phyloP scores from a whole-genome alignment of 1,284 basidiomycete species.

The Heterobasidion parviporum region DNA sequence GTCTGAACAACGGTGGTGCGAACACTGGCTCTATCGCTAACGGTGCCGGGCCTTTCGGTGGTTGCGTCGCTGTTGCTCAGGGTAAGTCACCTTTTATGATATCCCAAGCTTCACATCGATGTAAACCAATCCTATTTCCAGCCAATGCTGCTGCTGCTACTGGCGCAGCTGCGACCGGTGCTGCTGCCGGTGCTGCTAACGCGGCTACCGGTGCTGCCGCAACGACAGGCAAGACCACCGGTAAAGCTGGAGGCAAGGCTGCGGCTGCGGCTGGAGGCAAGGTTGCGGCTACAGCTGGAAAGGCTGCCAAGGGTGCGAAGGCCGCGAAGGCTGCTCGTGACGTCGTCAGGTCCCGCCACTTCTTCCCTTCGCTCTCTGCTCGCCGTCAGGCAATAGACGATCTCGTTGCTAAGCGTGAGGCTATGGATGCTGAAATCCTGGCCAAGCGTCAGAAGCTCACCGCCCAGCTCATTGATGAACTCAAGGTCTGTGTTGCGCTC shows the following conservation, averaged over 20 bases:
- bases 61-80: neutral
- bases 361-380: neutral
- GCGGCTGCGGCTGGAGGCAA: neutral
- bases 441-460: neutral
- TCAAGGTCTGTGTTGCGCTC: neutral
- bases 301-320: neutral
- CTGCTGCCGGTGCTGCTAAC: neutral
- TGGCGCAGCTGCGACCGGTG: neutral
- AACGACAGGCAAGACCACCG: neutral
- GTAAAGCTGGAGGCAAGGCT: neutral
- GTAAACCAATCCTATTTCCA: neutral
- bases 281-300: neutral
- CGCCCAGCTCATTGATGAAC: neutral
- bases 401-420: neutral
- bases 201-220: neutral
- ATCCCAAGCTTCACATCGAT: neutral
- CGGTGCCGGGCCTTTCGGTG: neutral
- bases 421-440: neutral
- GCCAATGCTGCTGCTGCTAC: neutral
- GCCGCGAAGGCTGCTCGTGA: neutral
- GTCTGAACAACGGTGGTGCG: neutral
- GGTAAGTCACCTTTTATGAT: neutral
- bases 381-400: neutral
- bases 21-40: neutral
- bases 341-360: neutral